A percentile compares a stretch with the other conserved stretches of the same genome.
These are phyloP conservation scores for Mortierella sp. DNA, from an alignment of 371 early-diverging fungal species.

Conservation along the genomic window DNA sequence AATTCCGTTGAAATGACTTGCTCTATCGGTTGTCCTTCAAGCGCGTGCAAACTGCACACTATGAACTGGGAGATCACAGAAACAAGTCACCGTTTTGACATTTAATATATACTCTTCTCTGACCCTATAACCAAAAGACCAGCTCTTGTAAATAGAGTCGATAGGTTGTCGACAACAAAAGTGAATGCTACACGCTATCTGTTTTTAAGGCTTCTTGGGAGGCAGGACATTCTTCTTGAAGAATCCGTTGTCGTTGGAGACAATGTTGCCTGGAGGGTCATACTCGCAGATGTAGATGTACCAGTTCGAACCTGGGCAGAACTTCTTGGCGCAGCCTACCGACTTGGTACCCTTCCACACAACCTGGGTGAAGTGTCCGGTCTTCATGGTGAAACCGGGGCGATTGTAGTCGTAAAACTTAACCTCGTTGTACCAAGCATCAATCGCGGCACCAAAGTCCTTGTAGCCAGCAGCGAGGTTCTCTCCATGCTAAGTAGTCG, in stretches of 20 bases:
- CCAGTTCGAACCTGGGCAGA: constrained; percentile 51
- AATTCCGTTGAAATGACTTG: too few relatives aligned
- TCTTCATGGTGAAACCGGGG: too few relatives aligned
- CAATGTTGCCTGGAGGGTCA: constrained; percentile 59
- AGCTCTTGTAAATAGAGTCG: too few relatives aligned
- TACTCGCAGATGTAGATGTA: constrained; percentile 64
- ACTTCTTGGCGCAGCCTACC: constrained; percentile 64
- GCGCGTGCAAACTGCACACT: too few relatives aligned
- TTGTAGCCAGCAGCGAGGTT: constrained; percentile 57
- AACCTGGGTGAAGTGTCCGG: constrained; percentile 62
- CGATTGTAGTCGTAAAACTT: constrained; percentile 23
- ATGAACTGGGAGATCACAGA: too few relatives aligned
- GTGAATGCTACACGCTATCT: too few relatives aligned
- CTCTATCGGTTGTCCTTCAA: too few relatives aligned
- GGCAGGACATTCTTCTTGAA: constrained; percentile 60
- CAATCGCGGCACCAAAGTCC: constrained; percentile 37
- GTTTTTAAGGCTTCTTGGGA: too few relatives aligned
- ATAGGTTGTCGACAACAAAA: too few relatives aligned
- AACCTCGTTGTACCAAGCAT: constrained; percentile 58
- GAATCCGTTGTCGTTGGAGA: constrained; percentile 22
- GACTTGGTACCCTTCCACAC: constrained; percentile 64
- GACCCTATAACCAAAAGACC: too few relatives aligned
- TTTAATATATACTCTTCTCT: too few relatives aligned
- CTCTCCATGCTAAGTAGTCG: constrained; percentile 58
- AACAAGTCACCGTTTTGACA: too few relatives aligned